Base-by-base conservation (phyloP, 495 filamentous ascomycete species). In the Tuber melanosporum region DNA sequence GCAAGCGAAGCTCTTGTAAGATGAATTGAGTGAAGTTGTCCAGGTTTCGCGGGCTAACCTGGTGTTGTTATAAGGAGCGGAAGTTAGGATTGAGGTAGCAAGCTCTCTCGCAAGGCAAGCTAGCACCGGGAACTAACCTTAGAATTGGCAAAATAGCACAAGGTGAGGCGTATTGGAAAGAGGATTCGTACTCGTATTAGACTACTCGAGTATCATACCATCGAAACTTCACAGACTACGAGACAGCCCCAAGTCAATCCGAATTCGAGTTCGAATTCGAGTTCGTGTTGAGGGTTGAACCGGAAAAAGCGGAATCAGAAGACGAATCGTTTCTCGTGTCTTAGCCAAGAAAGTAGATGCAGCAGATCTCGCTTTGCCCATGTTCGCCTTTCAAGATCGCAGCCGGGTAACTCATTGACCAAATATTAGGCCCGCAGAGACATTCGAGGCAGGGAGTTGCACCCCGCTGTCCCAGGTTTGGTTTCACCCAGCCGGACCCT, bases 1-100 rank as follows among this genome's bases (percentile, higher is more conserved):
- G 36, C 86, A 87, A 15, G 4, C 15, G 41, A 41, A 52, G 32
- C 20, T 49, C n/a, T n/a, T 84, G 77, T 6, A 36, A 41, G 72
- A 19, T 49, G 41, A 15, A 7, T 8, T 32, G 73, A 17, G 45
- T 22, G 73, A 47, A 72, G 44, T 22, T 15, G 39, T n/a, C 44
- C 22, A 72, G 17, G 41, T 45, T 14, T n/a, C 19, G 71, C 44
- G 17, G 36, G 71, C 36, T 36, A 66, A 32, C 26, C 32, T 36
- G 10, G 57, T 36, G 57, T 36, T 32, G 12, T 49, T 73, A 36
- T 62, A 57, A 45, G 39, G 71, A 32, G 71, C 20, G 42, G 26
- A 66, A 15, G 57, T 66, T 17, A 36, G 26, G 26, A 36, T 66
- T 36, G 26, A 17, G 26, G 57, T 17, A 4, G 15, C 57, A 36